These are phyloP conservation scores for Inga laurina DNA, from an alignment of 306 rosid genomes.

Conservation along the genomic window DNA sequence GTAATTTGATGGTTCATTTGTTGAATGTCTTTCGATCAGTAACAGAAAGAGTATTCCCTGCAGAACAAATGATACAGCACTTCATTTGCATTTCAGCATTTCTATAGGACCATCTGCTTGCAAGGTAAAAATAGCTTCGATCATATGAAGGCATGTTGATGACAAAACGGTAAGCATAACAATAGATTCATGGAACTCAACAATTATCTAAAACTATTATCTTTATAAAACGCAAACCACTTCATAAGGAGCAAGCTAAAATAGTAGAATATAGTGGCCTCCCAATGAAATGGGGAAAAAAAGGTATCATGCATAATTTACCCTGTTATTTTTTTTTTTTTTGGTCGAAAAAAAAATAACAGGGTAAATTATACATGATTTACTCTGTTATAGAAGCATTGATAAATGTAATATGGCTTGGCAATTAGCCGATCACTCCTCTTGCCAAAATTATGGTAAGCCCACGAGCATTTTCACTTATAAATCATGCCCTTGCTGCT, in stretches of 20 bases:
- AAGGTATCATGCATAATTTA: too few species aligned
- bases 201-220: constrained; percentile 11
- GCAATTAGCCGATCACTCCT: too few species aligned
- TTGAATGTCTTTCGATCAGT: constrained; percentile 36
- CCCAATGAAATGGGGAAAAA: too few species aligned
- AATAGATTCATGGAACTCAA: not conserved
- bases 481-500: constrained; percentile 1
- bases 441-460: too few species aligned
- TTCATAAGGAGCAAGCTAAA: not conserved
- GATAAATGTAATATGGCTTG: too few species aligned
- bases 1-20: constrained; percentile 37
- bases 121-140: constrained; percentile 12
- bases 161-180: not conserved
- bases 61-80: constrained; percentile 41
- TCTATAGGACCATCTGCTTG: constrained; percentile 17
- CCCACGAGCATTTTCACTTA: too few species aligned
- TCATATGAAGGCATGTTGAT: not conserved
- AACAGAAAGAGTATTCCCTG: constrained; percentile 54
- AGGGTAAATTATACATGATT: too few species aligned
- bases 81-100: constrained; percentile 29
- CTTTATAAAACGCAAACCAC: not conserved
- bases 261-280: too few species aligned
- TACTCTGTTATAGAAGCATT: too few species aligned
- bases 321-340: too few species aligned
- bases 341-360: too few species aligned